phyloP scores from a whole-genome alignment of 306 rosid species.

The Acacia crassicarpa region DNA sequence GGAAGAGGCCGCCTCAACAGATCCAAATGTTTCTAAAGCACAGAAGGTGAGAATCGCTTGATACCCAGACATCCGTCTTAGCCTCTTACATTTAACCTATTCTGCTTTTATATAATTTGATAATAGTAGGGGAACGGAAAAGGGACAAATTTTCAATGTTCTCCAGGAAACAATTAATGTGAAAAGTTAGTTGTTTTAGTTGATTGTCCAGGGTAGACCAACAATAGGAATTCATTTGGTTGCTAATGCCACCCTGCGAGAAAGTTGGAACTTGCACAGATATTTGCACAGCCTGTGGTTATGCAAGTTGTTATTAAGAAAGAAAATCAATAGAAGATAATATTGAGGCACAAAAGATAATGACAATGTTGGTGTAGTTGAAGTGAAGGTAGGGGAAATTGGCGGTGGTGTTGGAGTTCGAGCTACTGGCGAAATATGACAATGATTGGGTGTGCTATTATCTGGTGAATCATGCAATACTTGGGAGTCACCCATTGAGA shows the following conservation, averaged over 20 bases:
- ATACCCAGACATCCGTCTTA: background rate
- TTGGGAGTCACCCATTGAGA: background rate
- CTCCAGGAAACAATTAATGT: background rate
- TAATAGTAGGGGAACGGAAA: background rate
- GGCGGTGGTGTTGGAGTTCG: background rate
- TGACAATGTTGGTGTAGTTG: background rate
- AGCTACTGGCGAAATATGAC: background rate
- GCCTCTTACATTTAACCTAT: background rate
- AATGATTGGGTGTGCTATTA: background rate
- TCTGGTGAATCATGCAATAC: background rate
- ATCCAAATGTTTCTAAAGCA: slow-evolving; percentile 39
- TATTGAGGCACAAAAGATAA: background rate
- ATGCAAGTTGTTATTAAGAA: background rate
- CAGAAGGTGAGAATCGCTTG: slow-evolving; percentile 56
- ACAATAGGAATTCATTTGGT: background rate
- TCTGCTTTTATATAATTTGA: background rate
- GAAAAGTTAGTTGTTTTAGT: background rate
- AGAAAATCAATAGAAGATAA: background rate
- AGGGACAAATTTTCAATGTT: background rate
- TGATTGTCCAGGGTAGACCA: background rate
- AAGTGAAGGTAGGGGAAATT: background rate
- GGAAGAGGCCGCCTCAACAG: slow-evolving; percentile 41
- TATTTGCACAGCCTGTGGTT: background rate
- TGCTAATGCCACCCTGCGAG: background rate
- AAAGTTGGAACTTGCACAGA: background rate